These are phyloP conservation scores for Chlorella sp. DNA, from an alignment of 139 green algal species.

Conservation along the genomic window DNA sequence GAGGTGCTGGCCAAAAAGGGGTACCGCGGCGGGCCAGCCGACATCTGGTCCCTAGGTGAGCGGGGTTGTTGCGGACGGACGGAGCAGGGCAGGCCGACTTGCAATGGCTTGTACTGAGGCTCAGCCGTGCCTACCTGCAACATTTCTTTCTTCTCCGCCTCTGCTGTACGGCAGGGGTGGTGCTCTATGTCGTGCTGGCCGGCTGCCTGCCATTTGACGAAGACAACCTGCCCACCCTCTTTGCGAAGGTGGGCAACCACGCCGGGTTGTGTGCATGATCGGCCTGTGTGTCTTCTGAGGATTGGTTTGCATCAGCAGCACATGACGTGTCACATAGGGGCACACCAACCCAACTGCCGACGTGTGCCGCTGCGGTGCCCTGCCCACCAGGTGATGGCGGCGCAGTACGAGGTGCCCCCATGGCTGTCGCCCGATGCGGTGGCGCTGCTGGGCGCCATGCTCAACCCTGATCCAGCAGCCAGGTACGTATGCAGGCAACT, in stretches of 20 bases:
- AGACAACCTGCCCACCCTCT: constrained; percentile 45
- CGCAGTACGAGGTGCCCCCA: constrained; percentile 48
- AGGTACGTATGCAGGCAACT: constrained; percentile 19
- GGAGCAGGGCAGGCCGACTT: too few species aligned
- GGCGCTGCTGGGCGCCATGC: constrained; percentile 43
- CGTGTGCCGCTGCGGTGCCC: too few species aligned
- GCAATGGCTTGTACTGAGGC: too few species aligned
- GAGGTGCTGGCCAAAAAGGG: constrained; percentile 54
- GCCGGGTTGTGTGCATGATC: too few species aligned
- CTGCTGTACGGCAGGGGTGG: constrained; percentile 48
- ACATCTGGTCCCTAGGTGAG: constrained; percentile 76
- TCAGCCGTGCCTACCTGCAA: too few species aligned
- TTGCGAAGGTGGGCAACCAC: constrained; percentile 45
- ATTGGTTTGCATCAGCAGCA: too few species aligned
- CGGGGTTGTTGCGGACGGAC: too few species aligned
- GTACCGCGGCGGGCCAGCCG: constrained; percentile 60
- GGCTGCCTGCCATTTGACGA: constrained; percentile 68
- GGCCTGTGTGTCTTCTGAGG: too few species aligned
- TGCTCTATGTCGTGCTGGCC: constrained; percentile 58
- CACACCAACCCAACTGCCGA: too few species aligned
- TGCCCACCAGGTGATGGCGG: background rate
- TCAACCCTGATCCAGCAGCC: constrained; percentile 32
- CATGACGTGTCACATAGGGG: too few species aligned
- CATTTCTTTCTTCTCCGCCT: background rate
- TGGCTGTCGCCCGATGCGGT: constrained; percentile 43